Evolutionary conservation across 306 rosid genomes (phyloP), one percentile per base, ranked within the genome.

Genomic region (Pueraria montana): DNA sequence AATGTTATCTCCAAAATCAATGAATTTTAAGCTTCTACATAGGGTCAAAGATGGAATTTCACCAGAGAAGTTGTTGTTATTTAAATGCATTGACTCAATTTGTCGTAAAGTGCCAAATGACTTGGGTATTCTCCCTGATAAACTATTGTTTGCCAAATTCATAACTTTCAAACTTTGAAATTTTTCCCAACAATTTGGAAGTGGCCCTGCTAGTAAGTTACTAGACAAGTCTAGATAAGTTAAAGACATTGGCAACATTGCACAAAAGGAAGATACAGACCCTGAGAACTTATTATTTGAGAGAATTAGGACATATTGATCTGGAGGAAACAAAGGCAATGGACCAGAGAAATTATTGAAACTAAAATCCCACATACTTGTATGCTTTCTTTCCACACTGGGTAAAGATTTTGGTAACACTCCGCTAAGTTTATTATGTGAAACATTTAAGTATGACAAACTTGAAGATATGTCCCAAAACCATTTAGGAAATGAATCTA

Each of bases 401-500:
- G 43, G 43, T 38, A 38, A 7, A 2, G 10, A 38, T 8, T 13
- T 14, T 13, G 53, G 53, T 1, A 48, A 48, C 18, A 14, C 53
- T 48, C 53, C 53, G 14, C 53, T 48, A 4, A 48, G n/a, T 13
- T 48, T 48, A 13, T 48, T 48, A 48, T 48, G 53, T 13, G 53
- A 48, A 13, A 48, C 53, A 48, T 45, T 13, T 48, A 48, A 48
- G 53, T 48, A 48, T n/a, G n/a, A n/a, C 53, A 48, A 11, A 4
- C 1, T 6, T 40, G 13, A 13, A 0, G 27, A 40, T 3, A 17
- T 32, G 40, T 79, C 12, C 70, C 76, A 40, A 74, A 82, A 74
- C 85, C 76, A 74, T 27, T 38, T 0, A 24, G 80, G 85, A 64
- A 82, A 14, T 0, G 75, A 16, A 74, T 77, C 80, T 26, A 79